These are phyloP conservation scores for Thuidium tamariscinum DNA, from an alignment of 225 moss, liverwort and hornwort genomes.

Conservation along the genomic window DNA sequence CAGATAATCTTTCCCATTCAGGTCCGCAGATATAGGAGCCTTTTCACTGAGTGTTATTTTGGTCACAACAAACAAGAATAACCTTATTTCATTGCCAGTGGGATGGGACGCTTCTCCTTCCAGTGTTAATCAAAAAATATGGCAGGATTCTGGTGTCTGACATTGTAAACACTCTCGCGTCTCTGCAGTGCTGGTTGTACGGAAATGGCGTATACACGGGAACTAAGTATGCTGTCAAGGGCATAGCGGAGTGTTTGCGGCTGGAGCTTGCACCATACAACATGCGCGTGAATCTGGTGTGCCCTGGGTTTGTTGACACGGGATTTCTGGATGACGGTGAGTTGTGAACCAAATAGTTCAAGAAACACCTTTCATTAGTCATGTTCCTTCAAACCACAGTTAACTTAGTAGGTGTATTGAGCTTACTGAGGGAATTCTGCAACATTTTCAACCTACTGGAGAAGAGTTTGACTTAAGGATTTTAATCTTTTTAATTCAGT, in stretches of 20 bases:
- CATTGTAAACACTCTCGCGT: background rate
- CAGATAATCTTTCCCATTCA: background rate
- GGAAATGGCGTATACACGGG: slow-evolving; percentile 84
- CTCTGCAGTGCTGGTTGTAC: slow-evolving; percentile 71
- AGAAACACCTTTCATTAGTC: background rate
- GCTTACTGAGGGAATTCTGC: background rate
- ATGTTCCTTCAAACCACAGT: background rate
- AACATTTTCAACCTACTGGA: background rate
- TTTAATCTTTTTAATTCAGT: slow-evolving; percentile 17
- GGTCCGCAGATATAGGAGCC: background rate
- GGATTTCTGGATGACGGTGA: slow-evolving; percentile 65
- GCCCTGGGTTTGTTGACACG: slow-evolving; percentile 81
- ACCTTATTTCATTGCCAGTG: background rate
- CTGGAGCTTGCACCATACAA: slow-evolving; percentile 79
- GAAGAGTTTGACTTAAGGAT: background rate
- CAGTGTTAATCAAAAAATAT: background rate
- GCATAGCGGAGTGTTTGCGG: slow-evolving; percentile 75
- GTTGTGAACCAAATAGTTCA: background rate
- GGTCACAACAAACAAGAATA: background rate
- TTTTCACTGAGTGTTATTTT: background rate
- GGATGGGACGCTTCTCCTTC: background rate
- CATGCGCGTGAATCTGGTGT: slow-evolving; percentile 75
- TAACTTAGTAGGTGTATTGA: background rate
- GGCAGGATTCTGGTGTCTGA: background rate
- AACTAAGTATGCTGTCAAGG: slow-evolving; percentile 82